Base-by-base conservation (phyloP, 257 asterid genomes). In the Lithospermum erythrorhizon region DNA sequence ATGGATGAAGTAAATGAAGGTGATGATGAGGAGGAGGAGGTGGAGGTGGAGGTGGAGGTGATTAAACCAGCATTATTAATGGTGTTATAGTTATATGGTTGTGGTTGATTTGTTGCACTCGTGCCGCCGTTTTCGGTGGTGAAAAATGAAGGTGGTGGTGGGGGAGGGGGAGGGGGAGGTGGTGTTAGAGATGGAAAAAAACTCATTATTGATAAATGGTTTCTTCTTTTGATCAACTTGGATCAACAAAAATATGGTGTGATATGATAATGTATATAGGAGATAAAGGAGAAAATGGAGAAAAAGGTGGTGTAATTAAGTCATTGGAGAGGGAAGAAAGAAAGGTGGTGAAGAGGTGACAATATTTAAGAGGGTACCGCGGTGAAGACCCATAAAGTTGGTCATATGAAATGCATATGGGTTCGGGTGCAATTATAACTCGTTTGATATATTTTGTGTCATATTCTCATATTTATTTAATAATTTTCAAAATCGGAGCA, bases 1-100 rank as follows among this genome's bases (percentile, higher is more conserved):
- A 80, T 72, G 13, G 96, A 81, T 1, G 95, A 66, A 14, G 88
- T 72, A 0, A 53, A 27, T 9, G 86, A 57, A 23, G 75, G 64
- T 45, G 70, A 3, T 4, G 82, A 35, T 4, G 45, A 35, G 6
- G 45, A 35, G 11, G 45, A 35, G 10, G 41, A 32, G 1, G 45
- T 6, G 11, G 45, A 35, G 10, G 41, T 2, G 1, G 45, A 35
- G 45, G 45, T 3, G 74, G 68, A 52, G 66, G 24, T 25, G 18
- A 18, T 25, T 21, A 45, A 1, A 61, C 62, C 65, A 9, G 60
- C 9, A 19, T 57, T 18, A 22, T 14, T 37, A n/a, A 15, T 10
- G 23, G 6, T 55, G 21, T 48, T 29, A 9, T 45, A 27, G 20
- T 10, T 20, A 7, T 53, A 53, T 20, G 57, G 55, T 49, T 49